Evolutionary conservation across 495 filamentous ascomycete genomes (phyloP).

Genomic region (Neurospora sublineolata): DNA sequence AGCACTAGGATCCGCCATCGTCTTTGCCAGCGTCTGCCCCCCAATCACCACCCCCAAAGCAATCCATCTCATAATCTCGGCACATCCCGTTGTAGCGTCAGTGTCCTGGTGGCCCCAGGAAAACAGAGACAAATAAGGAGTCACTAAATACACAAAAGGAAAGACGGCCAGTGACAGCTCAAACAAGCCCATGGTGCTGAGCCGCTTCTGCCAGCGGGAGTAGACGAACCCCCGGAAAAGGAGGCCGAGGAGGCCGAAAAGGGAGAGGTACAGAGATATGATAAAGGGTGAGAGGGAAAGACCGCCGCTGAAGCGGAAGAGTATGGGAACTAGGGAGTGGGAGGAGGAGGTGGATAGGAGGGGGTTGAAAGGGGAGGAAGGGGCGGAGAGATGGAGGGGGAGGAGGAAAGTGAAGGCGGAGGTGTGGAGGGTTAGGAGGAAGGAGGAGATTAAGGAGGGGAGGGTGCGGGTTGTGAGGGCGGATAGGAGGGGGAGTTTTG

Average conservation of each 20-base stretch:
- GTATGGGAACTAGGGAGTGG: conserved; percentile 41
- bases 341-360: conserved; percentile 58
- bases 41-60: conserved; percentile 52
- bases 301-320: conserved; percentile 61
- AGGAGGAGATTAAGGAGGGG: conserved; percentile 50
- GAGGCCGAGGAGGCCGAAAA: conserved; percentile 60
- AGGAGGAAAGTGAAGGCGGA: conserved; percentile 66
- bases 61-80: conserved; percentile 20
- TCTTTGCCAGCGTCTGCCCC: conserved; percentile 59
- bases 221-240: conserved; percentile 61
- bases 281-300: conserved; percentile 55
- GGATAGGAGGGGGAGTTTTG: conserved; percentile 13
- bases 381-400: conserved; percentile 59
- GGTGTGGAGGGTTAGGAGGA: conserved; percentile 60
- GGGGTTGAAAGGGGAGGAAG: conserved; percentile 52
- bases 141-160: conserved; percentile 51
- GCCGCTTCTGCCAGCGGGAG: conserved; percentile 43
- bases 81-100: not conserved
- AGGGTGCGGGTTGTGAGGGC: conserved; percentile 55
- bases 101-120: conserved; percentile 20
- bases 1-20: conserved; percentile 56
- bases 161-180: conserved; percentile 49
- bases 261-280: conserved; percentile 57
- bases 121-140: conserved; percentile 56
- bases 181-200: conserved; percentile 54